Evolutionary conservation across 2,329 filamentous ascomycete genomes (phyloP).

Genomic region (Aureobasidium sp.): DNA sequence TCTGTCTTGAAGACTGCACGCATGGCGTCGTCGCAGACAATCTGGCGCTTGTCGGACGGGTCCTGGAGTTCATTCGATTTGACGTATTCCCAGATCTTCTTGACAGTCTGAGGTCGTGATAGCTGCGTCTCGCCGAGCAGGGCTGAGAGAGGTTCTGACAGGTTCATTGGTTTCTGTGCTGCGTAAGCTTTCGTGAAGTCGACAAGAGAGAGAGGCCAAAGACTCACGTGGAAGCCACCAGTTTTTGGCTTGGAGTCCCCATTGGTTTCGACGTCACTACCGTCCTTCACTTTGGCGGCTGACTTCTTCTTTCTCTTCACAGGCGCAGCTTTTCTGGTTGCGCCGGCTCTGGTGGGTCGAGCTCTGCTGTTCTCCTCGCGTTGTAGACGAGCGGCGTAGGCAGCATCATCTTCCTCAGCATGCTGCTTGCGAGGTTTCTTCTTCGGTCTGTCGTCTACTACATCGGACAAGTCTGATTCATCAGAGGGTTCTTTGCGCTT

Average conservation of each 20-base stretch:
- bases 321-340: constrained; percentile 47
- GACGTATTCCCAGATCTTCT: constrained; percentile 94
- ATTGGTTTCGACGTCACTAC: constrained; percentile 62
- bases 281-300: constrained; percentile 68
- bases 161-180: constrained; percentile 60
- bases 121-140: constrained; percentile 69
- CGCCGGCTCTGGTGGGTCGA: constrained; percentile 66
- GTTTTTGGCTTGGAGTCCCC: constrained; percentile 59
- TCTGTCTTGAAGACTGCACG: constrained; percentile 85
- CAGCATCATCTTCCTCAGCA: constrained; percentile 74
- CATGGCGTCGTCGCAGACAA: constrained; percentile 86
- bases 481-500: constrained; percentile 36
- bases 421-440: constrained; percentile 54
- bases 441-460: constrained; percentile 37
- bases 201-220: not conserved
- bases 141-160: constrained; percentile 62
- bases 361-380: constrained; percentile 69
- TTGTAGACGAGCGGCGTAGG: constrained; percentile 79
- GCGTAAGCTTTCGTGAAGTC: not conserved
- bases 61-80: constrained; percentile 84
- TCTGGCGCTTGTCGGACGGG: constrained; percentile 83
- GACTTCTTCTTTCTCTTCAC: constrained; percentile 70
- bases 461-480: constrained; percentile 36
- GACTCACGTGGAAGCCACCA: constrained; percentile 75
- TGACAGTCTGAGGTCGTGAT: constrained; percentile 90